A percentile compares a stretch with the other conserved stretches of the same genome.
Evolutionary conservation across 768 basidiomycete species (phyloP).

Genomic region (Sporobolomyces phaffii): DNA sequence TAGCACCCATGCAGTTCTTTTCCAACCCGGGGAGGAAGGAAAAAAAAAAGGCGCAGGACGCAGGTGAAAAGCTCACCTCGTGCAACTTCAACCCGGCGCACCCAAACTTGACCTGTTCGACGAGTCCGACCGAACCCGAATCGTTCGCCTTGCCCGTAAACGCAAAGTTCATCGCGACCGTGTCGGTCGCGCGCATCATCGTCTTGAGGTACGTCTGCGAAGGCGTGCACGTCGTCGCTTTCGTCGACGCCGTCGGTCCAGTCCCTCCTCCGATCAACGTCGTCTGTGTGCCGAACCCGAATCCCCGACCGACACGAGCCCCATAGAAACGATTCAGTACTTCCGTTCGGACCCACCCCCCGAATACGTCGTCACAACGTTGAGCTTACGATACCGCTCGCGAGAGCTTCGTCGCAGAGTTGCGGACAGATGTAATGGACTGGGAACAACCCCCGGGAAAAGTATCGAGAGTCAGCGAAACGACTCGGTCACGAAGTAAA

Average conservation of each 20-base stretch:
- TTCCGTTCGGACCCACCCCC: too few species aligned
- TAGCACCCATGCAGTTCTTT: background rate
- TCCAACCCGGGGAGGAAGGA: background rate
- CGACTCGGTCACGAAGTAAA: too few species aligned
- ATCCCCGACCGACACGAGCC: too few species aligned
- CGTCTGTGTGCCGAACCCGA: conserved; percentile 53
- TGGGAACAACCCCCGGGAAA: background rate
- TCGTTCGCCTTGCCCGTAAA: conserved; percentile 98
- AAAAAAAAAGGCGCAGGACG: background rate
- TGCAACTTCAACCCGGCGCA: conserved; percentile 88
- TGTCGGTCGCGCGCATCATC: conserved; percentile 89
- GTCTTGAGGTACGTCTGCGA: conserved; percentile 79
- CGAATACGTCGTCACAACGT: too few species aligned
- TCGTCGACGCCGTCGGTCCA: conserved; percentile 80
- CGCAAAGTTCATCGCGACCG: conserved; percentile 78
- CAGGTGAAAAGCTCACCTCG: conserved; percentile 51
- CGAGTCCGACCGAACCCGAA: conserved; percentile 63
- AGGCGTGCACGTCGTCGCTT: conserved; percentile 90
- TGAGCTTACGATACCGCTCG: conserved; percentile 31
- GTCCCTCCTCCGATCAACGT: conserved; percentile 96
- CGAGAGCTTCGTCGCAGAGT: conserved; percentile 62
- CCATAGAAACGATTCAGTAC: too few species aligned
- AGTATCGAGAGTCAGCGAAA: too few species aligned
- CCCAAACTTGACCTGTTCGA: conserved; percentile 75
- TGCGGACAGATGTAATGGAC: conserved; percentile 90